Evolutionary conservation across 495 filamentous ascomycete species (phyloP).

Genomic region (Penicillium robsamsonii): DNA sequence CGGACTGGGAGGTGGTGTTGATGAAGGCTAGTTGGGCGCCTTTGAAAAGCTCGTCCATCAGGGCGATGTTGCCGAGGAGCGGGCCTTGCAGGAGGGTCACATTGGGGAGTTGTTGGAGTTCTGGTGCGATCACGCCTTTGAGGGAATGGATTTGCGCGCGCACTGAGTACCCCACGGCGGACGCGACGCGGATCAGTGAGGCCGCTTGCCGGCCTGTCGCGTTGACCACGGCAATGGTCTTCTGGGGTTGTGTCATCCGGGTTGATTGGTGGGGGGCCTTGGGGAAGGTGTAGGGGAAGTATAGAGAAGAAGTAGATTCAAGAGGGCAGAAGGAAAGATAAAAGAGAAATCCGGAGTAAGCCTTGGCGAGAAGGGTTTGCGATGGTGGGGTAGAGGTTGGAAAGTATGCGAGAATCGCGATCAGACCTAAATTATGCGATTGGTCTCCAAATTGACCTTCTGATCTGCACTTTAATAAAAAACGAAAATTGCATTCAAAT

Average conservation of each 20-base stretch:
- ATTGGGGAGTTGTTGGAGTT: slow-evolving; percentile 76
- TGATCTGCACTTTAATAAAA: slow-evolving; percentile 12
- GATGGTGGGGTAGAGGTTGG: slow-evolving; percentile 28
- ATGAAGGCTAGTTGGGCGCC: slow-evolving; percentile 90
- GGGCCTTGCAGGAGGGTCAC: slow-evolving; percentile 80
- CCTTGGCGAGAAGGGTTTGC: slow-evolving; percentile 32
- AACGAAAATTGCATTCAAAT: neutral
- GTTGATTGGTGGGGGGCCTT: slow-evolving; percentile 5
- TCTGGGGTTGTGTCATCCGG: slow-evolving; percentile 52
- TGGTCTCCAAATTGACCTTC: slow-evolving; percentile 18
- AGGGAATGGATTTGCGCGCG: slow-evolving; percentile 83
- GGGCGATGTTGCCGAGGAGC: slow-evolving; percentile 63
- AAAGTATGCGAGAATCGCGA: slow-evolving; percentile 29
- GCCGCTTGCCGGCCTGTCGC: slow-evolving; percentile 89
- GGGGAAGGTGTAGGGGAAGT: neutral
- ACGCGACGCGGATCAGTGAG: slow-evolving; percentile 86
- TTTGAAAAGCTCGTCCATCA: slow-evolving; percentile 76
- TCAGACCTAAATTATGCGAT: slow-evolving; percentile 29
- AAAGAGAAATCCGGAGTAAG: slow-evolving; percentile 30
- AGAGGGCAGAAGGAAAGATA: slow-evolving; percentile 8
- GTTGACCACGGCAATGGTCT: slow-evolving; percentile 91
- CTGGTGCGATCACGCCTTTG: slow-evolving; percentile 76
- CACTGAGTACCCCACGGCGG: slow-evolving; percentile 86
- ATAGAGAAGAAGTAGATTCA: slow-evolving; percentile 5
- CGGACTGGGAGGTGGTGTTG: slow-evolving; percentile 93